These are phyloP conservation scores for Vaccinium vitisidaea DNA, from an alignment of 148 eudicot species.

Conservation along the genomic window DNA sequence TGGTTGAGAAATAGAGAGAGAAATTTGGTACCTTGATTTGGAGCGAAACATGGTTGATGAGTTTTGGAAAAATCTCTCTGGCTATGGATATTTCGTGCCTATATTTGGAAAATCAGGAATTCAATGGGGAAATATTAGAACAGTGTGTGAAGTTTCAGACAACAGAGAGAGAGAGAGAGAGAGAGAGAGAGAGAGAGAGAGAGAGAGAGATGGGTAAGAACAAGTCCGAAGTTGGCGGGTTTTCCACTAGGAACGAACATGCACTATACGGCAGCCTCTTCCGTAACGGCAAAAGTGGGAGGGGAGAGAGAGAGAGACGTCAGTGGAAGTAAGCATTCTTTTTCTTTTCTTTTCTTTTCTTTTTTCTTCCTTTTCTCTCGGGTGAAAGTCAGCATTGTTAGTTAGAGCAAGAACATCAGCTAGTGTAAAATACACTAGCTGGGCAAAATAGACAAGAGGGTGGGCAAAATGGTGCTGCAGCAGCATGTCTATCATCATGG, in stretches of 20 bases:
- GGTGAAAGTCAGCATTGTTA: too few relatives aligned
- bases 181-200: not conserved
- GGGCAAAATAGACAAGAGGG: too few relatives aligned
- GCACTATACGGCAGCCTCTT: not conserved
- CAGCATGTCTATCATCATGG: too few relatives aligned
- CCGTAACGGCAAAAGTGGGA: not conserved
- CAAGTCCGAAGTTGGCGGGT: slow-evolving; percentile 40
- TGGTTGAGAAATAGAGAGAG: slow-evolving; percentile 14
- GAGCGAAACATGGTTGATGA: slow-evolving; percentile 31
- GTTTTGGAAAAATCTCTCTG: not conserved
- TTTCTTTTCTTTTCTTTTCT: too few relatives aligned
- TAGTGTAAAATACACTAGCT: too few relatives aligned
- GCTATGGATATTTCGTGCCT: slow-evolving; percentile 12
- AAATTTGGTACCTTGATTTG: slow-evolving; percentile 33
- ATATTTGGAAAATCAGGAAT: slow-evolving; percentile 29
- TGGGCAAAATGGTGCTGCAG: too few relatives aligned
- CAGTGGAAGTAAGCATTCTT: too few relatives aligned
- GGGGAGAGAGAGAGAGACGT: not conserved
- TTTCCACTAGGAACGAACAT: not conserved
- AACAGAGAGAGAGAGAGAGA: not conserved
- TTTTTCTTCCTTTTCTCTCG: too few relatives aligned
- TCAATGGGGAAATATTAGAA: not conserved
- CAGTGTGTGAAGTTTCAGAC: not conserved
- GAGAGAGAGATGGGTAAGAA: slow-evolving; percentile 7
- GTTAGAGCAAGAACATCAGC: too few relatives aligned